phyloP scores from a whole-genome alignment of 2,329 filamentous ascomycete genomes.

The Ophiocordyceps camponoti-leonardi region DNA sequence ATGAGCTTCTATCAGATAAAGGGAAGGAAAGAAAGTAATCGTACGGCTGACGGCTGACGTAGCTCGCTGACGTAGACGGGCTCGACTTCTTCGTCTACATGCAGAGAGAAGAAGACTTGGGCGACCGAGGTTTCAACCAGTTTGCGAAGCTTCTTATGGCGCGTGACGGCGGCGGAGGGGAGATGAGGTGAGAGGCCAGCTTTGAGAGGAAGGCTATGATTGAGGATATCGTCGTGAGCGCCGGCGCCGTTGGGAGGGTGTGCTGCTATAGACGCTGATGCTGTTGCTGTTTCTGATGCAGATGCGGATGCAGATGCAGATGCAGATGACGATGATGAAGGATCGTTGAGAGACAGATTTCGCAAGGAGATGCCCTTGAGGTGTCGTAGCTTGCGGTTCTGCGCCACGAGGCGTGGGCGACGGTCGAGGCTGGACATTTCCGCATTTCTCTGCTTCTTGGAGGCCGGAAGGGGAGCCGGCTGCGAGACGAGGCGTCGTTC shows the following conservation, averaged over 20 bases:
- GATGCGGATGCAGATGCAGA: too few species aligned
- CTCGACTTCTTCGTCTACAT: conserved; percentile 45
- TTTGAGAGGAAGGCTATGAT: too few species aligned
- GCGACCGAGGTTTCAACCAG: conserved; percentile 55
- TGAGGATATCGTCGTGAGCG: too few species aligned
- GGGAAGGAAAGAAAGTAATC: conserved; percentile 1
- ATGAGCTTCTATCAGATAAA: too few species aligned
- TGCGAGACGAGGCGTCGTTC: too few species aligned
- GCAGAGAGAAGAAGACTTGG: conserved; percentile 80
- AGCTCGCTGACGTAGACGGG: conserved; percentile 87
- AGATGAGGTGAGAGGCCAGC: not conserved
- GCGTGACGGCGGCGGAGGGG: conserved; percentile 6
- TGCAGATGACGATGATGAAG: not conserved
- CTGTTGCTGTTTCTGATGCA: too few species aligned
- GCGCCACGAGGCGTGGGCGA: conserved; percentile 36
- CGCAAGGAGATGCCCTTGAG: conserved; percentile 74
- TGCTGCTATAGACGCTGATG: not conserved
- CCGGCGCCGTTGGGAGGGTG: too few species aligned
- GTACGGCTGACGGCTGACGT: conserved; percentile 53
- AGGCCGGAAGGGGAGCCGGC: too few species aligned
- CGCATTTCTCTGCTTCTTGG: too few species aligned
- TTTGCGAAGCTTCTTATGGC: conserved; percentile 63
- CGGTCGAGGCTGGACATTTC: conserved; percentile 19
- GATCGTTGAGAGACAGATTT: conserved; percentile 51
- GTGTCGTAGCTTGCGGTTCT: conserved; percentile 82